Evolutionary conservation across 257 asterid genomes (phyloP), one percentile per base, ranked within the genome.

Genomic region (Rauvolfia tetraphylla): DNA sequence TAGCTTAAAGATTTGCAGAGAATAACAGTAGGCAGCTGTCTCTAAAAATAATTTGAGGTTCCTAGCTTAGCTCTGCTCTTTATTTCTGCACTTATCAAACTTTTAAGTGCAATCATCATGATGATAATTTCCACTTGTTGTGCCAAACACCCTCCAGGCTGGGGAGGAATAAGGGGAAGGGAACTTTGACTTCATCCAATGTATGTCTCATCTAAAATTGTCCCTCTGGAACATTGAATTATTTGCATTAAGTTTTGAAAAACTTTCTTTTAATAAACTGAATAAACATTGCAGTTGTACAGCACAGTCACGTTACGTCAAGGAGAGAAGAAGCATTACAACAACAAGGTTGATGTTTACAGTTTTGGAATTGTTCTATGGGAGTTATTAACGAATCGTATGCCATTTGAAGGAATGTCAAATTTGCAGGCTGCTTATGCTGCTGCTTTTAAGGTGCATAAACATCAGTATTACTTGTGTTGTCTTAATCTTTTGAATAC

Each of bases 331-430:
- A 94, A 94, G 90, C 97, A 94, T 87, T 94, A 94, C 89, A 92
- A 92, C 71, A 94, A 92, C 86, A 94, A 87, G 85, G 98, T 92
- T 39, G 98, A 90, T 73, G 97, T 94, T 48, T 94, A 94, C 84
- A 94, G 98, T 85, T 94, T 94, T 76, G 98, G 98, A 46, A 88
- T 94, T 78, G 98, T 94, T 61, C 85, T 94, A 59, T 92, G 96
- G 98, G 98, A 94, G 80, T 71, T 94, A 36, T 79, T 92, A 72
- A 94, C 97, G 0, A 94, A 94, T 80, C 97, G 98, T 49, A 86
- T 94, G 97, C 98, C 98, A 29, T 94, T 94, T 72, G 98, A 94
- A 83, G 97, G 98, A 65, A 92, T 94, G 98, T 94, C 98, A 13
- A 94, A 94, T 80, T 87, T 94, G 92, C 98, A 94, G 82, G 98